Base-by-base conservation (phyloP, 768 basidiomycete genomes). In the Rossbeevera mucosa region DNA sequence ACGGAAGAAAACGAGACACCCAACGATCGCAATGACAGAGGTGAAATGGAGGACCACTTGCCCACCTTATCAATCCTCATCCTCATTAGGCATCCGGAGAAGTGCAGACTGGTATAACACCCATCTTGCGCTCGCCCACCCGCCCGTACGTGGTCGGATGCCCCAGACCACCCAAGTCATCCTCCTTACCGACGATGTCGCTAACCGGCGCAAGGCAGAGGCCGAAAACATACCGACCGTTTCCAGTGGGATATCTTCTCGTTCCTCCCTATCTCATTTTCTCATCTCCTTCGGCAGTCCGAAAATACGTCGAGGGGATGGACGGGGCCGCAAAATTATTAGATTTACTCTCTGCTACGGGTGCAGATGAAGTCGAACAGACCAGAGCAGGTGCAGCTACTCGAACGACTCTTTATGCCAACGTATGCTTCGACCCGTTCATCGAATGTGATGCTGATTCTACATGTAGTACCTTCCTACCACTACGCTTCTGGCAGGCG, bases 21-120 rank as follows among this genome's bases (percentile, higher is more conserved):
- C 0, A 98, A 98, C 59, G 96, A 99, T 65, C 78, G 89, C 24
- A 98, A 98, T 63, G 96, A 98, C 65, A 74, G 96, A 80, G 88
- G 94, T 91, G 53, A 16, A 24, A 12, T 64, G 6, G 26, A 21
- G 6, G 14, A 12, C 25, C 21, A 2, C 8, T 2, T 3, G 7
- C 6, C 13, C 6, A 4, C 3, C 3, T 8, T 26, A 5, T 33
- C n/a, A 0, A 0, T 4, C 5, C n/a, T 45, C 21, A 63, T 12
- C 5, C 7, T 50, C 1, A n/a, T 24, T 57, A 94, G 94, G 91
- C 6, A 99, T 99, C 54, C 82, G 96, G 45, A 87, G 82, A 63
- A 88, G 91, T 1, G 78, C 91, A 1, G 72, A 81, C 41, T 99
- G 94, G 92, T 99, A 97, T 69, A 81, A 81, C 41, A 65, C 79